These are phyloP conservation scores for Phylloporus sp. DNA, from an alignment of 768 basidiomycete genomes.

Conservation along the genomic window DNA sequence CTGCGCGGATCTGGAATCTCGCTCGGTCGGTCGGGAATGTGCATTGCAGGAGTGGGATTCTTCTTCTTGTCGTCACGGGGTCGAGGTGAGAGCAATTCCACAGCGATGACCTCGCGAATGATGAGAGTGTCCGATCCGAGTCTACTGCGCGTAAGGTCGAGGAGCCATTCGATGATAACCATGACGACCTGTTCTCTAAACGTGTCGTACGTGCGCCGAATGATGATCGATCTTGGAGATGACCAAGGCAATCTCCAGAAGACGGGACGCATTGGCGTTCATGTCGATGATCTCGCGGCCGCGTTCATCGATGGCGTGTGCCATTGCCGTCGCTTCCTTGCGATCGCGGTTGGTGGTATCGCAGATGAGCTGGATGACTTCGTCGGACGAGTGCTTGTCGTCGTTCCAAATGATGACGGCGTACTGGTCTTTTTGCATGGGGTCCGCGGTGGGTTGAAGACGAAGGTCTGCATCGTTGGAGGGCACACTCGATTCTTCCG, in stretches of 20 bases:
- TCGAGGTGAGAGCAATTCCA: conserved; percentile 61
- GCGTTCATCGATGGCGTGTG: conserved; percentile 62
- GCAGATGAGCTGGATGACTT: conserved; percentile 70
- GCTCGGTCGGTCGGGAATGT: conserved; percentile 34
- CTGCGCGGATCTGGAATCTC: conserved; percentile 51
- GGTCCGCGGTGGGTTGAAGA: conserved; percentile 70
- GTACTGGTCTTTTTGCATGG: conserved; percentile 73
- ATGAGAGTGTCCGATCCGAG: conserved; percentile 64
- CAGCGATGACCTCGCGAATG: conserved; percentile 67
- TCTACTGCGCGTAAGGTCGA: conserved; percentile 71
- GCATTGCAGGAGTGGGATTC: conserved; percentile 30
- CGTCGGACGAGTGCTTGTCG: conserved; percentile 91
- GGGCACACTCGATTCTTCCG: conserved; percentile 68
- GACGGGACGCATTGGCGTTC: conserved; percentile 42
- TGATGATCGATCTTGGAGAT: conserved; percentile 89
- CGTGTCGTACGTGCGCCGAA: conserved; percentile 80
- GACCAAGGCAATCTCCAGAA: conserved; percentile 74
- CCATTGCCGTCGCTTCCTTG: conserved; percentile 54
- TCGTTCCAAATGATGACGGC: conserved; percentile 92
- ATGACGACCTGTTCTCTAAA: conserved; percentile 82
- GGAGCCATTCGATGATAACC: conserved; percentile 81
- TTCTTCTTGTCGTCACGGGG: conserved; percentile 48
- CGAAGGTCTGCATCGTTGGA: conserved; percentile 63
- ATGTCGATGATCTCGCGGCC: conserved; percentile 80
- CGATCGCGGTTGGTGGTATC: conserved; percentile 47